A percentile compares a stretch with the other conserved stretches of the same genome.
Evolutionary conservation across 805 yeast genomes (phyloP).

Genomic region (Priceomyces carsonii): DNA sequence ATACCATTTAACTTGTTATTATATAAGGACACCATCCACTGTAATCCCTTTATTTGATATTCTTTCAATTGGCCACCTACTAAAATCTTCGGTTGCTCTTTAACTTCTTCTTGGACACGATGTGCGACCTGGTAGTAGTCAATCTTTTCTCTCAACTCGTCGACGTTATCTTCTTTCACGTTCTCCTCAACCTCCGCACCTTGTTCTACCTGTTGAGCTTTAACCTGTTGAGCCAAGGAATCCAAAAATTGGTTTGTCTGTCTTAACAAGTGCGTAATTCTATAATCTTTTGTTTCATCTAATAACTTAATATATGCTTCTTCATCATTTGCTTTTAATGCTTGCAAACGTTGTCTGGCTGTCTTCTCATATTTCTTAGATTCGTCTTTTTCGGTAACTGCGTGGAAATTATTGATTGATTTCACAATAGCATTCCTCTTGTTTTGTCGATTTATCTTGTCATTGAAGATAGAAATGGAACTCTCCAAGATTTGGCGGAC

Average conservation of each 20-base stretch:
- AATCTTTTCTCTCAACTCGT: constrained; percentile 62
- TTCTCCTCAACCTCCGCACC: constrained; percentile 24
- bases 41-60: constrained; percentile 66
- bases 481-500: constrained; percentile 35
- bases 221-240: constrained; percentile 76
- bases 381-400: constrained; percentile 69
- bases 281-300: constrained; percentile 84
- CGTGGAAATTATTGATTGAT: constrained; percentile 50
- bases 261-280: constrained; percentile 79
- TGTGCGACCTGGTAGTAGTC: constrained; percentile 87
- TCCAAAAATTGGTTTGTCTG: constrained; percentile 80
- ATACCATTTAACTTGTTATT: constrained; percentile 65
- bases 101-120: constrained; percentile 63
- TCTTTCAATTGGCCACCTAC: constrained; percentile 82
- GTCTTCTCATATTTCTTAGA: constrained; percentile 71
- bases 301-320: constrained; percentile 82
- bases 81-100: constrained; percentile 64
- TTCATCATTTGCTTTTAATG: constrained; percentile 84
- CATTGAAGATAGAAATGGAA: constrained; percentile 23
- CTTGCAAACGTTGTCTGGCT: constrained; percentile 87
- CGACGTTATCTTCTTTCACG: constrained; percentile 35
- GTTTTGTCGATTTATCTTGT: constrained; percentile 20
- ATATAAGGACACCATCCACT: constrained; percentile 67
- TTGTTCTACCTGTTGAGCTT: constrained; percentile 65
- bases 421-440: constrained; percentile 27